A percentile compares a stretch with the other conserved stretches of the same genome.
These are phyloP conservation scores for Centella asiatica DNA, from an alignment of 129 eudicot genomes.

Conservation along the genomic window DNA sequence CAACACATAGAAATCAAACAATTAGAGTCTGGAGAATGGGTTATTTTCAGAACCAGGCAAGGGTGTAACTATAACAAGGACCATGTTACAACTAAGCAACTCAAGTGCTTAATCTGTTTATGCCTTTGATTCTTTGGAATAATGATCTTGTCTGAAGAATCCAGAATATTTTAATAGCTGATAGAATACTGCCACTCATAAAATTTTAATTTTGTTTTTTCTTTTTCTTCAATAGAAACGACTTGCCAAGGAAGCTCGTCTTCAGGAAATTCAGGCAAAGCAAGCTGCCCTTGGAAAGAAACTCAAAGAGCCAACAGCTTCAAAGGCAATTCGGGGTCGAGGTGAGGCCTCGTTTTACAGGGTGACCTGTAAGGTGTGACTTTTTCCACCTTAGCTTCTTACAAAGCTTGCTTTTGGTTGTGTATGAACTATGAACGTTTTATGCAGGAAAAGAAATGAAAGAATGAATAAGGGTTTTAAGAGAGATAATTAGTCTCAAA, in stretches of 20 bases:
- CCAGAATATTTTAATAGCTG: neutral
- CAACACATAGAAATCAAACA: no score
- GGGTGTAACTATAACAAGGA: neutral
- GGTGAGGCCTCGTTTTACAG: constrained; percentile 90
- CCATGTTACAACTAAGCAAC: neutral
- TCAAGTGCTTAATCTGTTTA: neutral
- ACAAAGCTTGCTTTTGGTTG: neutral
- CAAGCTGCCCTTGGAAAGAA: constrained; percentile 86
- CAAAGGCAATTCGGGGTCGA: constrained; percentile 66
- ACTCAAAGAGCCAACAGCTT: constrained; percentile 54
- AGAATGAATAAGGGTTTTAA: no score
- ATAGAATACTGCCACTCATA: constrained; percentile 8
- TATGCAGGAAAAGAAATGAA: no score
- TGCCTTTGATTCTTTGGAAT: neutral
- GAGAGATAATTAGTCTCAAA: no score
- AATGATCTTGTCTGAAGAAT: neutral
- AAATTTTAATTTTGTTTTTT: constrained; percentile 2
- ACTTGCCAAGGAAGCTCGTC: constrained; percentile 95
- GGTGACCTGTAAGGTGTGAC: constrained; percentile 90
- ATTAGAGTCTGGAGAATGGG: no score
- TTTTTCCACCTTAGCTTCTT: constrained; percentile 6
- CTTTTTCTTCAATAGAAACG: constrained; percentile 60
- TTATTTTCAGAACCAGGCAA: neutral
- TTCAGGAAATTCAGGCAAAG: constrained; percentile 84
- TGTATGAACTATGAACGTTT: neutral